These are phyloP conservation scores for Solanum bulbocastanum DNA, from an alignment of 257 asterid species.

Conservation along the genomic window DNA sequence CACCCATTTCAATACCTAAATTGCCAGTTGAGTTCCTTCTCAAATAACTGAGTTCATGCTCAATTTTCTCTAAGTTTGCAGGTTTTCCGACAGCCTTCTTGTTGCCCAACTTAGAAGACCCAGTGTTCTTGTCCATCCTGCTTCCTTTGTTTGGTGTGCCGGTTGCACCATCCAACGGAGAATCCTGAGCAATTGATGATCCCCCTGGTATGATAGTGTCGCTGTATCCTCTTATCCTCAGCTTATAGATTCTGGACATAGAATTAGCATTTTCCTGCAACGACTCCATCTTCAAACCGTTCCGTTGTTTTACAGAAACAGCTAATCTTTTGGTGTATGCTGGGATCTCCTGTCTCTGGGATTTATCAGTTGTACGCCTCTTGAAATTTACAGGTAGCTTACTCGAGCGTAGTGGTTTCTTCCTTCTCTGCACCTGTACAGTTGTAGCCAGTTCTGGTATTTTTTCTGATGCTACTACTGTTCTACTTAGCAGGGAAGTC, in stretches of 20 bases:
- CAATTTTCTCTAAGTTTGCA: neutral
- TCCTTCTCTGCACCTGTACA: neutral
- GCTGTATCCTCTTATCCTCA: neutral
- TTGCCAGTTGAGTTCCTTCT: slow-evolving; percentile 17
- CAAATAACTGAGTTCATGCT: neutral
- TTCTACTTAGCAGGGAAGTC: neutral
- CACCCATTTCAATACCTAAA: neutral
- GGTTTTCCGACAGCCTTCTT: neutral
- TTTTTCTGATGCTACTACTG: neutral
- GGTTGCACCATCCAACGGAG: neutral
- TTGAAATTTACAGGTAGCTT: neutral
- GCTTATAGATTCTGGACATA: neutral
- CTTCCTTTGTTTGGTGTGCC: neutral
- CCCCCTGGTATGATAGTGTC: neutral
- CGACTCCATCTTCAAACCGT: neutral
- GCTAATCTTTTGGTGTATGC: neutral
- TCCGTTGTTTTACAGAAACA: neutral
- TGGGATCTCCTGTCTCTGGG: neutral
- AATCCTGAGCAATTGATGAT: neutral
- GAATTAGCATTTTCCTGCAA: neutral
- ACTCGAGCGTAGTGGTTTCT: neutral
- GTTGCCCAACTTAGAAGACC: neutral
- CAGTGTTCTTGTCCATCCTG: neutral
- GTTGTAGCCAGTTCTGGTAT: neutral
- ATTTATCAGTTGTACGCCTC: neutral